A percentile compares a stretch with the other conserved stretches of the same genome.
These are phyloP conservation scores for Hanseniaspora thailandica DNA, from an alignment of 805 yeast genomes.

Conservation along the genomic window DNA sequence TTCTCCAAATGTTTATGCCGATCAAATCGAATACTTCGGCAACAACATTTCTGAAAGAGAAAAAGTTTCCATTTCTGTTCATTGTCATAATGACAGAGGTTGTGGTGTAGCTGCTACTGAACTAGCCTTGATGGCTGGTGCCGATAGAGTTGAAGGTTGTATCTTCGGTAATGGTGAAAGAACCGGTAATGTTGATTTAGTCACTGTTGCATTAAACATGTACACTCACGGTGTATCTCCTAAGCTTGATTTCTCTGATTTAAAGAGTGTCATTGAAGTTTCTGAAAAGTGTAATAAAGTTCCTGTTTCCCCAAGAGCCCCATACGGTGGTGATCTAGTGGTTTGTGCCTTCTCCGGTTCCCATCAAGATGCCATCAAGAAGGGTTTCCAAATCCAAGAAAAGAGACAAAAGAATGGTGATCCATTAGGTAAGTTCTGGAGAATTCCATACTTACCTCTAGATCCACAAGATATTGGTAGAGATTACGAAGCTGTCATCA, in stretches of 20 bases:
- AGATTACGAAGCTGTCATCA: conserved; percentile 68
- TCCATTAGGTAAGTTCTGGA: conserved; percentile 36
- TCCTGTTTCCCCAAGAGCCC: conserved; percentile 63
- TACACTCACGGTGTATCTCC: conserved; percentile 71
- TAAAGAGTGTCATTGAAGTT: conserved; percentile 53
- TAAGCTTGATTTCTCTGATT: conserved; percentile 56
- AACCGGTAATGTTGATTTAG: conserved; percentile 72
- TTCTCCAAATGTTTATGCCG: conserved; percentile 65
- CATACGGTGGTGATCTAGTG: conserved; percentile 68
- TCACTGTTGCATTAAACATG: conserved; percentile 64
- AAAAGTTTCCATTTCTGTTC: conserved; percentile 57
- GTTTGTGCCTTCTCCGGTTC: conserved; percentile 70
- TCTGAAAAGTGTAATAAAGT: conserved; percentile 70
- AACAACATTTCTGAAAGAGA: conserved; percentile 59
- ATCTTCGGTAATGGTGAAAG: conserved; percentile 76
- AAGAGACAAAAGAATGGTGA: conserved; percentile 40
- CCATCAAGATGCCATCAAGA: conserved; percentile 61
- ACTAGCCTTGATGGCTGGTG: conserved; percentile 69
- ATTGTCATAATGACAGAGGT: conserved; percentile 71
- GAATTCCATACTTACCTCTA: conserved; percentile 64
- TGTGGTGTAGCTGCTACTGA: conserved; percentile 78
- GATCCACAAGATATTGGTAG: conserved; percentile 76
- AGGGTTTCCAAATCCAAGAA: conserved; percentile 48
- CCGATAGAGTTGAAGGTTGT: conserved; percentile 76
- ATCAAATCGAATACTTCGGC: conserved; percentile 65